Evolutionary conservation across 306 rosid genomes (phyloP).

Genomic region (Acacia melanoxylon): DNA sequence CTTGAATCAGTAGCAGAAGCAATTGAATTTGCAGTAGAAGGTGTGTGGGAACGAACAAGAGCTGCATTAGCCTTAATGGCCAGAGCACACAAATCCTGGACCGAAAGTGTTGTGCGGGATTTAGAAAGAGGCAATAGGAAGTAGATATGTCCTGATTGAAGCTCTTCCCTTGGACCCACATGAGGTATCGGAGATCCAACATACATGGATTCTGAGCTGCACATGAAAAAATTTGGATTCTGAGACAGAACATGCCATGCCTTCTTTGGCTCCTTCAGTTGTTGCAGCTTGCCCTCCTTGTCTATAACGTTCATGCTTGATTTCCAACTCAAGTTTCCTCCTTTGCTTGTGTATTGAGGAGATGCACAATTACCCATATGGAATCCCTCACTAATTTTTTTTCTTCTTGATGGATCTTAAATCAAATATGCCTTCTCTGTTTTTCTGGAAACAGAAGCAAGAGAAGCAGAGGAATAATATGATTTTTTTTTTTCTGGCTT

Average conservation of each 20-base stretch:
- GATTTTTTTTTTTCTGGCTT: not conserved
- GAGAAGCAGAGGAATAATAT: not conserved
- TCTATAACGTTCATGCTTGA: conserved; percentile 45
- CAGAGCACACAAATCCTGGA: conserved; percentile 50
- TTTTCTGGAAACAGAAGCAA: not conserved
- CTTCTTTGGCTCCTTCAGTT: conserved; percentile 44
- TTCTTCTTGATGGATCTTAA: not conserved
- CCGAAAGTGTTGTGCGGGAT: conserved; percentile 40
- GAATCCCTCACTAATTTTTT: not conserved
- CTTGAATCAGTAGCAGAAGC: not conserved
- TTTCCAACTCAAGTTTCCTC: conserved; percentile 28
- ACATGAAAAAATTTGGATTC: conserved; percentile 55
- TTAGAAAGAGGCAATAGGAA: conserved; percentile 53
- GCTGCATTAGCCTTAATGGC: conserved; percentile 65
- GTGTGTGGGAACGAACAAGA: conserved; percentile 35
- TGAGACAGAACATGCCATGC: conserved; percentile 54
- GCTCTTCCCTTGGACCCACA: conserved; percentile 43
- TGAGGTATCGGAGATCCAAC: conserved; percentile 37
- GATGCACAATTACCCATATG: conserved; percentile 68
- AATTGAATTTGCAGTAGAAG: not conserved
- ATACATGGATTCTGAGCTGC: conserved; percentile 57
- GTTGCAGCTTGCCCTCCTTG: conserved; percentile 55
- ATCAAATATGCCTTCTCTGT: not conserved
- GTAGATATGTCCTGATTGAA: conserved; percentile 55
- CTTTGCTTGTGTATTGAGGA: conserved; percentile 29